Conservation (phyloP, 2,329 filamentous ascomycete species). For the Fusarium liriodendri region DNA sequence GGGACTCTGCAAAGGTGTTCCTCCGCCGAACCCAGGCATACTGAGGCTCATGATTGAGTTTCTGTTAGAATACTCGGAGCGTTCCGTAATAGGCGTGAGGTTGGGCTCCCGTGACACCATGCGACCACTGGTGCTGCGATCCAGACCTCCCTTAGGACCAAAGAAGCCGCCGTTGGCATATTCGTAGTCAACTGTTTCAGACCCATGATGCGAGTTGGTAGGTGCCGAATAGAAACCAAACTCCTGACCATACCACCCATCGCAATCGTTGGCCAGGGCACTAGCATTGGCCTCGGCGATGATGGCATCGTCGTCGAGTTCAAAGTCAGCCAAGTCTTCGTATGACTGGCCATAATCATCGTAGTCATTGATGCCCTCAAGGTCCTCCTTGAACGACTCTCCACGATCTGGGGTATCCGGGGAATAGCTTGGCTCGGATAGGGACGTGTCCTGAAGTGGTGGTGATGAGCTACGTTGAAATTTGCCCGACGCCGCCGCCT, state of each 20-base stretch:
- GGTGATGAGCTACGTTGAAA: slow-evolving; percentile 72
- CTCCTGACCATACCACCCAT: slow-evolving; percentile 95
- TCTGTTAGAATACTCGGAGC: slow-evolving; percentile 94
- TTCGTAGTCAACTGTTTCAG: slow-evolving; percentile 59
- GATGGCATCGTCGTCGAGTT: slow-evolving; percentile 86
- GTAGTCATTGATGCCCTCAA: slow-evolving; percentile 50
- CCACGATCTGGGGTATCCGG: slow-evolving; percentile 20
- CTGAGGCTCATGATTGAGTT: slow-evolving; percentile 86
- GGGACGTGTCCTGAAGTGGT: slow-evolving; percentile 41
- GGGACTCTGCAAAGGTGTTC: slow-evolving; percentile 71
- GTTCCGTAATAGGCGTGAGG: slow-evolving; percentile 94
- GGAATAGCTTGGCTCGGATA: slow-evolving; percentile 24
- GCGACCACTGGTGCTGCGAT: slow-evolving; percentile 78
- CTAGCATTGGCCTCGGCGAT: slow-evolving; percentile 96
- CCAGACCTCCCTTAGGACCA: slow-evolving; percentile 75
- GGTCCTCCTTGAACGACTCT: slow-evolving; percentile 49
- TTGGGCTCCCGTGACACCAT: slow-evolving; percentile 86
- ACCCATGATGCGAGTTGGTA: slow-evolving; percentile 55
- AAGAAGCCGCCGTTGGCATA: slow-evolving; percentile 91
- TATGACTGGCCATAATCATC: slow-evolving; percentile 64
- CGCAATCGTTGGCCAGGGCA: slow-evolving; percentile 89
- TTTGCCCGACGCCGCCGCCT: slow-evolving; percentile 80
- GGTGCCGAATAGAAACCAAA: slow-evolving; percentile 92
- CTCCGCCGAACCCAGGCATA: slow-evolving; percentile 54
- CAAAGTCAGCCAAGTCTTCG: slow-evolving; percentile 74